Conservation (phyloP, 768 basidiomycete genomes). For the Pilatotrama ljubarskyi region DNA sequence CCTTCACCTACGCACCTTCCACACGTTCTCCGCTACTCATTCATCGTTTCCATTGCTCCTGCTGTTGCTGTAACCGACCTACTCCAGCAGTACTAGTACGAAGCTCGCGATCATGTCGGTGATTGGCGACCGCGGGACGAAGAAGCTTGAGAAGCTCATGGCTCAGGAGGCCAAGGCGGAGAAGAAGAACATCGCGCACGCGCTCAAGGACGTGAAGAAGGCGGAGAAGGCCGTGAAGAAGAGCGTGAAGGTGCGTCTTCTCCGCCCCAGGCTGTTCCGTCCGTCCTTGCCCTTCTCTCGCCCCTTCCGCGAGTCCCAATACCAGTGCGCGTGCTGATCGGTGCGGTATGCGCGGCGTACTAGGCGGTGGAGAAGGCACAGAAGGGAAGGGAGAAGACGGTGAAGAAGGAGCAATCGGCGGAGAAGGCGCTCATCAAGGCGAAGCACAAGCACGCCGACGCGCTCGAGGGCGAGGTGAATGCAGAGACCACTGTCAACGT, state of each 20-base stretch:
- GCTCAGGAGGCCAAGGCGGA: slow-evolving; percentile 14
- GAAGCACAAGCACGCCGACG: slow-evolving; percentile 14
- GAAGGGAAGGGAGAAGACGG: slow-evolving; percentile 3
- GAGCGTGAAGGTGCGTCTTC: slow-evolving; percentile 14
- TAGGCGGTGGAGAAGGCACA: slow-evolving; percentile 16
- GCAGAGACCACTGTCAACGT: slow-evolving; percentile 3
- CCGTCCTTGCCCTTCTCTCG: neutral
- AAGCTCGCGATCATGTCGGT: slow-evolving; percentile 7
- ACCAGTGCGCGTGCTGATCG: neutral
- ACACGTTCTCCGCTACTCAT: neutral
- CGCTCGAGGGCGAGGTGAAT: neutral
- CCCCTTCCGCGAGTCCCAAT: neutral
- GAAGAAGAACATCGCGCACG: slow-evolving; percentile 13
- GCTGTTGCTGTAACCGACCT: neutral
- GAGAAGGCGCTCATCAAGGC: slow-evolving; percentile 12
- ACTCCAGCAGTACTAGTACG: neutral
- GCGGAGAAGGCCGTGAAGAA: slow-evolving; percentile 22
- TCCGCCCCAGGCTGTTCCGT: neutral
- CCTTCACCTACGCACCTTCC: neutral
- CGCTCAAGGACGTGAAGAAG: slow-evolving; percentile 15
- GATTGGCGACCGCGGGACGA: slow-evolving; percentile 4
- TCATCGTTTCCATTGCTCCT: neutral
- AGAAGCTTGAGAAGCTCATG: slow-evolving; percentile 20
- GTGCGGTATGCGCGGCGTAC: too few species aligned
- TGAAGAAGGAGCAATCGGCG: slow-evolving; percentile 12